A percentile compares a stretch with the other conserved stretches of the same genome.
These are phyloP conservation scores for Medicago lupulina DNA, from an alignment of 306 rosid genomes.

Conservation along the genomic window DNA sequence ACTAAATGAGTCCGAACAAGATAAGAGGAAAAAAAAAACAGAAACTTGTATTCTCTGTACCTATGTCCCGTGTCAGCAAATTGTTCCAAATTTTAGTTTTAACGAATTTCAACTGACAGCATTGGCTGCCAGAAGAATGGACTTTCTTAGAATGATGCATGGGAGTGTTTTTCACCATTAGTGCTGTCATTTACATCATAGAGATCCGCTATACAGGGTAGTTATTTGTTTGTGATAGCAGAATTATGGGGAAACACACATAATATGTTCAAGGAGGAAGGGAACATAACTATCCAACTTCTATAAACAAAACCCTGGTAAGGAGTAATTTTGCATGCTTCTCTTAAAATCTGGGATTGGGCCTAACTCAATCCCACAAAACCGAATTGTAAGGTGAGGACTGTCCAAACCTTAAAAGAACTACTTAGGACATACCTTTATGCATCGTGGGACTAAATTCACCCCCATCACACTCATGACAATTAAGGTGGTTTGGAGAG, in stretches of 20 bases:
- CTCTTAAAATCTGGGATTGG: not conserved
- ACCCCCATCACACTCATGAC: not conserved
- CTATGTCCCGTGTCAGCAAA: slow-evolving; percentile 13
- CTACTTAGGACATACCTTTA: not conserved
- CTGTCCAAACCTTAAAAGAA: not conserved
- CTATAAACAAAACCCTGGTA: not conserved
- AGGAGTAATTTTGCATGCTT: slow-evolving; percentile 5
- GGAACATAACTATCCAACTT: slow-evolving; percentile 21
- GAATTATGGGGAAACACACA: not conserved
- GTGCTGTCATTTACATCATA: not conserved
- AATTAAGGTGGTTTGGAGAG: not conserved
- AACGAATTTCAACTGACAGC: not conserved
- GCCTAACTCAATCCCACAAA: not conserved
- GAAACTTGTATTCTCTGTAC: slow-evolving; percentile 16
- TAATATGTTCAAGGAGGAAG: not conserved
- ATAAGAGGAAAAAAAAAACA: not conserved
- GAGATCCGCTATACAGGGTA: not conserved
- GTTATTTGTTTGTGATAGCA: slow-evolving; percentile 5
- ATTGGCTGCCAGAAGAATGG: slow-evolving; percentile 5
- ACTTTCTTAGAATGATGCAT: slow-evolving; percentile 19
- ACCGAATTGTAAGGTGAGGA: not conserved
- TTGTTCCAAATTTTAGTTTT: not conserved
- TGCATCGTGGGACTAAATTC: not conserved
- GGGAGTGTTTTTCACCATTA: slow-evolving; percentile 23
- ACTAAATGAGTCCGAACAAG: not conserved